Conservation (phyloP, 1,284 basidiomycete species). For the Apiotrichum siamense region DNA sequence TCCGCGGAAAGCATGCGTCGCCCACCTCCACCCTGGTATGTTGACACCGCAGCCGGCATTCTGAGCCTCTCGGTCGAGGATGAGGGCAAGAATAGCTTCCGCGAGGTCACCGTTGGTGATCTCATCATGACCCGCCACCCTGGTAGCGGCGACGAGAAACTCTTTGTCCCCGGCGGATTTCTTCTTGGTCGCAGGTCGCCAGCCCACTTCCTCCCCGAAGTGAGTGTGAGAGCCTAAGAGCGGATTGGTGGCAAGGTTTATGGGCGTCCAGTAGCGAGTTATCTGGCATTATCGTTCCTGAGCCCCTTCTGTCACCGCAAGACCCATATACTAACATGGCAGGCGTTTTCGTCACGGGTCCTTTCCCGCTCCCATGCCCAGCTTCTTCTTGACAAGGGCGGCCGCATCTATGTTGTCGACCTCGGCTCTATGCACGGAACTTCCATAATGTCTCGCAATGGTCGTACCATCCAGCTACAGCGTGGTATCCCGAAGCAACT, state of each 20-base stretch:
- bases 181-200: conserved; percentile 5
- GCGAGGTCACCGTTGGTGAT: conserved; percentile 3
- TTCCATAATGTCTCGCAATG: conserved; percentile 2
- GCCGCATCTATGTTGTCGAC: conserved; percentile 27
- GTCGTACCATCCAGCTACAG: background rate
- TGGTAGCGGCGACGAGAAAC: background rate
- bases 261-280: too few species aligned
- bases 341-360: conserved; percentile 25
- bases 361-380: conserved; percentile 32
- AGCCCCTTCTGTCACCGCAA: background rate
- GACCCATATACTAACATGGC: background rate
- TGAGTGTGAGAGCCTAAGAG: background rate
- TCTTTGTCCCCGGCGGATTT: conserved; percentile 3
- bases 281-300: too few species aligned
- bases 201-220: background rate
- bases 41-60: background rate
- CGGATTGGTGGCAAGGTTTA: too few species aligned
- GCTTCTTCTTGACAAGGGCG: conserved; percentile 20
- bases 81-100: background rate
- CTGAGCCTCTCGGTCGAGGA: background rate
- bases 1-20: too few species aligned
- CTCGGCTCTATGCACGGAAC: conserved; percentile 32
- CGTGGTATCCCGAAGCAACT: conserved; percentile 17
- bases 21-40: too few species aligned
- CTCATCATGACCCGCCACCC: background rate